Evolutionary conservation across 2,329 filamentous ascomycete genomes (phyloP), one percentile per base, ranked within the genome.

Genomic region (Aschersonia sp.): DNA sequence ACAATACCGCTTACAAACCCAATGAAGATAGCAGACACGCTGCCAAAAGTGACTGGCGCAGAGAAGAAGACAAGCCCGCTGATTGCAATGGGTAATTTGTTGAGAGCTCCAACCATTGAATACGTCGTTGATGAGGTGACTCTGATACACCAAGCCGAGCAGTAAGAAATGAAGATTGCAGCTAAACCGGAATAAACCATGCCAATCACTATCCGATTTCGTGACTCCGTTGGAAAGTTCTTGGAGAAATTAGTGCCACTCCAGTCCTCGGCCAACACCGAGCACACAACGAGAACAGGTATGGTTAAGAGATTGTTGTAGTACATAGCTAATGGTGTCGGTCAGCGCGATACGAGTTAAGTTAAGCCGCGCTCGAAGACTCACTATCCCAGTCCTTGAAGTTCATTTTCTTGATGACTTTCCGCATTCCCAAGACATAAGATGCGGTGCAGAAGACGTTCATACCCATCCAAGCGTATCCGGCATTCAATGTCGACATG

Each of bases 371-470:
- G 7, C 12, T 12, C 7, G 4, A 9, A 7, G 12, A 81, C 91
- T 70, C 77, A 96, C 91, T 95, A 66, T 98, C 92, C 74, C 94
- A 97, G 65, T 97, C 92, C 77, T 95, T 96, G 72, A 98, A 97
- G 75, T 95, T 96, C 73, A 94, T 96, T 69, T 94, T 80, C 82
- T 97, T 97, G 66, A 98, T 97, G 55, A 94, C 84, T 76, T 97
- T 97, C 64, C 92, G 84, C 91, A 96, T 97, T 56, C 85, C 79
- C 53, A 98, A 70, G 44, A 97, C 74, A 59, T 94, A 97, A 29
- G 86, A 79, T 2, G 92, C 88, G 31, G 86, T 91, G 74, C 89
- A 96, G 64, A 97, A 79, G 59, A 95, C 95, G 67, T 98, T 98
- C 68, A 95, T 72, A 58, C 88, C 75, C 89, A 98, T 97, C 92